These are phyloP conservation scores for Apiospora pterosperma DNA, from an alignment of 2,329 filamentous ascomycete species.

Conservation along the genomic window DNA sequence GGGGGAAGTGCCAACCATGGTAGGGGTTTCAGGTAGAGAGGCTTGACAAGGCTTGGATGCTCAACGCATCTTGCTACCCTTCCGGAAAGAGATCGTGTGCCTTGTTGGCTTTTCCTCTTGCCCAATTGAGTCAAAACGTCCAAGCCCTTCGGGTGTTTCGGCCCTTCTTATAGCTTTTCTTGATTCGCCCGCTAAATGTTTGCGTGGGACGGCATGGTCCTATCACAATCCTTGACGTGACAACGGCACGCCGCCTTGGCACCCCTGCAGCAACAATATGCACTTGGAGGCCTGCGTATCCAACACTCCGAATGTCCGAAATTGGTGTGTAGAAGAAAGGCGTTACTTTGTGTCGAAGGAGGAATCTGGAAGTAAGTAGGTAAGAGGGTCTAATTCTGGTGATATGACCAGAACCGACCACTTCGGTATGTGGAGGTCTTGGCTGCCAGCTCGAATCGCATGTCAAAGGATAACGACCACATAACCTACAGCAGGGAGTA, in stretches of 20 bases:
- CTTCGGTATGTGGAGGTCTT: background rate
- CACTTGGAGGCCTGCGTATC: background rate
- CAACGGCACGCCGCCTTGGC: background rate
- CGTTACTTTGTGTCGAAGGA: no score
- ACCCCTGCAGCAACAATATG: background rate
- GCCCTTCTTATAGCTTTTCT: background rate
- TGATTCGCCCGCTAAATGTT: background rate
- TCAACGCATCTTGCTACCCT: accelerated
- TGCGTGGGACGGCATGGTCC: background rate
- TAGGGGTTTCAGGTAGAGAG: background rate
- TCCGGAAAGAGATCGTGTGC: background rate
- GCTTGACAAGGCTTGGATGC: background rate
- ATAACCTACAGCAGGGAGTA: background rate
- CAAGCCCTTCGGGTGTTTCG: background rate
- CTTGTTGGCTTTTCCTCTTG: background rate
- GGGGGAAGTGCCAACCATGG: no score
- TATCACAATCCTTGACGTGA: background rate
- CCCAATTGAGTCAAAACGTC: background rate
- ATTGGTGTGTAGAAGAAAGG: no score
- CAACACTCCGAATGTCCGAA: background rate
- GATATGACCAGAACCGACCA: no score
- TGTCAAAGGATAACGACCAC: background rate
- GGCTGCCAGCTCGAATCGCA: background rate
- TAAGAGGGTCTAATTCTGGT: no score
- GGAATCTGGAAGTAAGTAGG: no score